Percentiles rank a stretch among this genome's conserved stretches.
phyloP scores from a whole-genome alignment of 495 filamentous ascomycete genomes.

The Annulohypoxylon stygium region DNA sequence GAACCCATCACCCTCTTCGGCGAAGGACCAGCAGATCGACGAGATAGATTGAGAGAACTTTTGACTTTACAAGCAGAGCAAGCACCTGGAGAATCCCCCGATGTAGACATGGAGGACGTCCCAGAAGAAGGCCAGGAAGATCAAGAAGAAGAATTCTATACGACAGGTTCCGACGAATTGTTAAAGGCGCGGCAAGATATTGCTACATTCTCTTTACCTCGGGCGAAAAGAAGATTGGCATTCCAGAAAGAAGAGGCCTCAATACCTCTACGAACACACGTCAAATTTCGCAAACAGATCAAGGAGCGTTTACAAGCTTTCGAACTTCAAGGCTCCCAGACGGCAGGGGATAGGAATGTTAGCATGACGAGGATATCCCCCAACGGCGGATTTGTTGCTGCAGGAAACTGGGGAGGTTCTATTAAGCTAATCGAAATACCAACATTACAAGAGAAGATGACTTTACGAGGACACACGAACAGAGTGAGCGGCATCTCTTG shows the following conservation, averaged over 20 bases:
- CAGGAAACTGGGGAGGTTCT: slow-evolving; percentile 90
- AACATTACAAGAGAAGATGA: slow-evolving; percentile 78
- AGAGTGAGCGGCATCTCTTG: slow-evolving; percentile 91
- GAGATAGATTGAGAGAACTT: slow-evolving; percentile 88
- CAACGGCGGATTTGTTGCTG: slow-evolving; percentile 83
- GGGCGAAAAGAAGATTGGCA: slow-evolving; percentile 80
- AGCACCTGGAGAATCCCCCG: slow-evolving; percentile 69
- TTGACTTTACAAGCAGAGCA: slow-evolving; percentile 65
- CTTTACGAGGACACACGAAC: slow-evolving; percentile 84
- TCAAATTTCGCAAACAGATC: slow-evolving; percentile 88
- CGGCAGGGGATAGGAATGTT: slow-evolving; percentile 88
- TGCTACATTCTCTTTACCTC: slow-evolving; percentile 85
- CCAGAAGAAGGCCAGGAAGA: slow-evolving; percentile 73
- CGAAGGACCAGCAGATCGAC: slow-evolving; percentile 86
- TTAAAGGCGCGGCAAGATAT: slow-evolving; percentile 84
- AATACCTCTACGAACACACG: slow-evolving; percentile 87
- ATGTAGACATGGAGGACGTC: slow-evolving; percentile 73
- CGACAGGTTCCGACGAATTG: slow-evolving; percentile 79
- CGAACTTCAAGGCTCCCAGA: slow-evolving; percentile 92
- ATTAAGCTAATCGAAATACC: slow-evolving; percentile 88
- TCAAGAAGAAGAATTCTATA: slow-evolving; percentile 97
- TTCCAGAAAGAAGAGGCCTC: slow-evolving; percentile 82
- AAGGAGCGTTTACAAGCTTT: slow-evolving; percentile 87
- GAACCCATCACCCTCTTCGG: slow-evolving; percentile 97
- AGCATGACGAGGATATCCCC: slow-evolving; percentile 93